Conservation (phyloP, 768 basidiomycete genomes). For the Calvatia gigantea region DNA sequence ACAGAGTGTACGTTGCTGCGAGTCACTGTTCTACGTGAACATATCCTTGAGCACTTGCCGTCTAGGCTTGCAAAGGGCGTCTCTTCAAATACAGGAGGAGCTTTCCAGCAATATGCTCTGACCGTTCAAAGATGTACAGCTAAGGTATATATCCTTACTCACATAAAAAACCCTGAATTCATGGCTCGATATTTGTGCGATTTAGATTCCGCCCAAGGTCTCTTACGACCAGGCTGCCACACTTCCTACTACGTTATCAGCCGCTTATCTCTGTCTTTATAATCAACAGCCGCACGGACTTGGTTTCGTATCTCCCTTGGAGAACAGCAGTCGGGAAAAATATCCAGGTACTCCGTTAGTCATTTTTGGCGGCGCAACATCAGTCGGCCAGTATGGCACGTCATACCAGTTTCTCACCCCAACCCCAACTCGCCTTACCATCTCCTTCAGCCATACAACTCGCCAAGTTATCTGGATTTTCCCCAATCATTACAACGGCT, state of each 20-base stretch:
- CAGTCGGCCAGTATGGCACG: conserved; percentile 25
- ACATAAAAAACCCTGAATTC: not conserved
- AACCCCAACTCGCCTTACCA: conserved; percentile 17
- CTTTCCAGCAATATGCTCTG: conserved; percentile 39
- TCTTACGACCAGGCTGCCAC: conserved; percentile 38
- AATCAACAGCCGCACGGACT: conserved; percentile 20
- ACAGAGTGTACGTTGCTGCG: conserved; percentile 42
- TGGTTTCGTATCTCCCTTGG: conserved; percentile 23
- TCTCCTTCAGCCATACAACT: conserved; percentile 34
- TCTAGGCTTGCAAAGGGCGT: conserved; percentile 35
- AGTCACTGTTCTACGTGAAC: no score
- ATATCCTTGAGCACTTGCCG: no score
- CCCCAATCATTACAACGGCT: conserved; percentile 36
- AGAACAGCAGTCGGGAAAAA: conserved; percentile 21
- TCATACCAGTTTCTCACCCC: conserved; percentile 14
- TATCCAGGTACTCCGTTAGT: conserved; percentile 28
- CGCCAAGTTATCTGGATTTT: conserved; percentile 35
- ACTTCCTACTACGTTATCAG: conserved; percentile 35
- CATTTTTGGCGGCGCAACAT: conserved; percentile 25
- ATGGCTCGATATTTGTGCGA: not conserved
- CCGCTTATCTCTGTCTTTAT: conserved; percentile 36
- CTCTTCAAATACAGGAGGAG: conserved; percentile 28
- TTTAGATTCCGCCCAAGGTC: conserved; percentile 34
- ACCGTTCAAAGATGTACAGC: conserved; percentile 28
- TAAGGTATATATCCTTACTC: conserved; percentile 23